Percentiles rank a stretch among this genome's conserved stretches.
These are phyloP conservation scores for Dioscorea alata DNA, from an alignment of 106 monocot genomes.

Conservation along the genomic window DNA sequence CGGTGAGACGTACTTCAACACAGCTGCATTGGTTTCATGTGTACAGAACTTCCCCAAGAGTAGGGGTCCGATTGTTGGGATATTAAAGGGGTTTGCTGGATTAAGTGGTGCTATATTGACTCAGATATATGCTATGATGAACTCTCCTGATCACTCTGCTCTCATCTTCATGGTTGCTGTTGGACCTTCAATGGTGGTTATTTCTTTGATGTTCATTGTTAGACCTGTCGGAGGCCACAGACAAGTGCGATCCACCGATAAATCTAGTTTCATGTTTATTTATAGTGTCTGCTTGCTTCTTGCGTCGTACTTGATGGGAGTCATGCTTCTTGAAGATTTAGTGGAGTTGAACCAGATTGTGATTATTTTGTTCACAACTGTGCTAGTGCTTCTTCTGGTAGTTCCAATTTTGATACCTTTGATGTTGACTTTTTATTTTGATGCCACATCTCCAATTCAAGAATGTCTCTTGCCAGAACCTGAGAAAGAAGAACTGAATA, in stretches of 20 bases:
- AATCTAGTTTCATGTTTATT: constrained; percentile 49
- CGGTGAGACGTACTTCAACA: constrained; percentile 88
- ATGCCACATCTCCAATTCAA: constrained; percentile 16
- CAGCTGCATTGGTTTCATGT: constrained; percentile 69
- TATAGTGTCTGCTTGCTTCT: constrained; percentile 60
- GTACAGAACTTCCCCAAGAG: constrained; percentile 86
- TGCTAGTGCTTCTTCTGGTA: constrained; percentile 39
- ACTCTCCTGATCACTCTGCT: constrained; percentile 42
- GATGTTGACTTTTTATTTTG: constrained; percentile 23
- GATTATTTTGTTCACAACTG: constrained; percentile 38
- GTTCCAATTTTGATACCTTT: constrained; percentile 59
- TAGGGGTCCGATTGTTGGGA: constrained; percentile 74
- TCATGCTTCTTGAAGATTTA: constrained; percentile 76
- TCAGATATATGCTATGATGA: constrained; percentile 58
- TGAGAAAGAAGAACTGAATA: constrained; percentile 42
- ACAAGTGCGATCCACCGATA: constrained; percentile 58
- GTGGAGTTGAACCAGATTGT: constrained; percentile 43
- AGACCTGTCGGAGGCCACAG: constrained; percentile 56
- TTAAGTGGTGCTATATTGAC: constrained; percentile 83
- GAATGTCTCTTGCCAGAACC: constrained; percentile 37
- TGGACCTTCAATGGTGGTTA: constrained; percentile 62
- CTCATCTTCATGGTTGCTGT: constrained; percentile 81
- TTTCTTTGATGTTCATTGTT: constrained; percentile 27
- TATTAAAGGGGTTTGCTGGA: constrained; percentile 84
- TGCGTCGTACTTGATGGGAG: constrained; percentile 66